Evolutionary conservation across 345 rosid genomes (phyloP), one percentile per base, ranked within the genome.

Genomic region (Bruguiera sexangula): DNA sequence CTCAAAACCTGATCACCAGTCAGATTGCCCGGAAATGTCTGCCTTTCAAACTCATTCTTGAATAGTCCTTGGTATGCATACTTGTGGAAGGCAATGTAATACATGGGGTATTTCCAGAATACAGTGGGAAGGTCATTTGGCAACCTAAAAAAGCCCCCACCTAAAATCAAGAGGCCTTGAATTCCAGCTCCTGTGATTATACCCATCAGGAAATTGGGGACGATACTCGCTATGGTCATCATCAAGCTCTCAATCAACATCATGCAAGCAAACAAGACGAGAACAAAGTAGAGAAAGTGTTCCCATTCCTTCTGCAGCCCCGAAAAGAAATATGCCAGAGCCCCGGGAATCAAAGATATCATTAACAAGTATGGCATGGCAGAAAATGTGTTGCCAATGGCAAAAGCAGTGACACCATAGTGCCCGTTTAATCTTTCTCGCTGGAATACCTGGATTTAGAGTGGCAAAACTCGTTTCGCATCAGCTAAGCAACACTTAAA

Each of bases 351-450:
- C 7, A 83, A 5, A 9, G 91, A 77, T 13, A 80, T 58, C 10
- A 83, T 0, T 0, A 74, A 21, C 64, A 85, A 24, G 74, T 61
- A 87, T 37, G 92, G 87, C 6, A 74, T 15, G 7, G 85, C 59
- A 6, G 89, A 83, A 10, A 85, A 21, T 10, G 87, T 72, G 76
- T 88, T 88, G 64, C 76, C 82, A 2, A 84, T 1, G 2, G 77
- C 80, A 22, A 81, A 88, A 27, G 87, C 79, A 0, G 71, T 56
- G 0, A 67, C 68, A 0, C 79, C 79, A 21, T 88, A 88, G 68
- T 86, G 93, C 61, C 93, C 90, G 13, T 88, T 88, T 48, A 85
- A 52, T 37, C 88, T 80, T 68, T 88, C 90, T 51, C 79, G 78
- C 50, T 72, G 74, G 55, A 85, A 84, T 20, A 88, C 77, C 93